Evolutionary conservation across 2,329 filamentous ascomycete genomes (phyloP).

Genomic region (Pleomassaria siparia): DNA sequence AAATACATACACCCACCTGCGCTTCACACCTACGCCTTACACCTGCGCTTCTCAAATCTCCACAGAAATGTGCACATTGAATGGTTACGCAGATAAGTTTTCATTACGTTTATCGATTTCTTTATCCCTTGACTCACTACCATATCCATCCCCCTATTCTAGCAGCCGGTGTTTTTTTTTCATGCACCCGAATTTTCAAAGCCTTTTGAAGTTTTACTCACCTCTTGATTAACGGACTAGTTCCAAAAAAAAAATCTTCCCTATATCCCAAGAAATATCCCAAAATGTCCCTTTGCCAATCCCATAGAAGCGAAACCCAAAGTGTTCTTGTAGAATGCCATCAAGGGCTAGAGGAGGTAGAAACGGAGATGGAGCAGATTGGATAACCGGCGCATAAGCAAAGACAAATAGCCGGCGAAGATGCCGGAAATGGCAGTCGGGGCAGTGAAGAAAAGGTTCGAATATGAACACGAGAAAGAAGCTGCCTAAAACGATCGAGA

Average conservation of each 20-base stretch:
- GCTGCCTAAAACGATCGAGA: background rate
- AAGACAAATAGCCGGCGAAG: background rate
- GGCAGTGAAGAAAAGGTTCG: conserved; percentile 4
- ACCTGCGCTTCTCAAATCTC: background rate
- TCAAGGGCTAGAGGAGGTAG: background rate
- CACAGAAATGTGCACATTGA: background rate
- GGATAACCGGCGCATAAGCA: background rate
- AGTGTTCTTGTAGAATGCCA: conserved; percentile 1
- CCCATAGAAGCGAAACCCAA: conserved; percentile 1
- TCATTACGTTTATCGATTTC: background rate
- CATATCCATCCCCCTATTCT: background rate
- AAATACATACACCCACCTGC: too few species aligned
- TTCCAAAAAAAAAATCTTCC: background rate
- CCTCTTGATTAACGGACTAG: conserved; percentile 5
- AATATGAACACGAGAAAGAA: conserved; percentile 18
- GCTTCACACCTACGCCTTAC: too few species aligned
- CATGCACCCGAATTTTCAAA: background rate
- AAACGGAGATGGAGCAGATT: background rate
- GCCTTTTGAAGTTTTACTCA: background rate
- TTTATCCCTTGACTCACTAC: background rate
- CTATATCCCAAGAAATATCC: background rate
- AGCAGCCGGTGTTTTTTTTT: background rate
- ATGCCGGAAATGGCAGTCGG: background rate
- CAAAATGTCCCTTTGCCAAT: background rate
- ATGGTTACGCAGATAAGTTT: background rate